phyloP scores from a whole-genome alignment of 768 basidiomycete species.

The Phanerodontia chrysosporium region DNA sequence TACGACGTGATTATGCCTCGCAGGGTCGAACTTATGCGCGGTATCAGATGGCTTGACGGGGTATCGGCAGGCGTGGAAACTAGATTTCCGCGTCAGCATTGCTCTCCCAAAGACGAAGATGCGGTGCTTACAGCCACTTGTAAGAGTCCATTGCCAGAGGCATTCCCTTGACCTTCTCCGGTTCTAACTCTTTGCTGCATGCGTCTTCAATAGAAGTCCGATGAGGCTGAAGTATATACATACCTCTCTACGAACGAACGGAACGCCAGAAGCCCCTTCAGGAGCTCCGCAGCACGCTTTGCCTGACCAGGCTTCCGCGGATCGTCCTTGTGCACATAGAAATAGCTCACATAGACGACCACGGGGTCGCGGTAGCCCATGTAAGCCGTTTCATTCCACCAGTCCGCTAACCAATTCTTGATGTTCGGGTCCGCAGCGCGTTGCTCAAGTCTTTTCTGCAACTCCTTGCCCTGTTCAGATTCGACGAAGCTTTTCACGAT shows the following conservation, averaged over 20 bases:
- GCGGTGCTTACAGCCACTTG: slow-evolving; percentile 88
- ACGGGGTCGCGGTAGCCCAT: slow-evolving; percentile 88
- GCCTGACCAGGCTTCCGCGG: slow-evolving; percentile 48
- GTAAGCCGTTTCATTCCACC: slow-evolving; percentile 96
- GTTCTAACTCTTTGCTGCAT: slow-evolving; percentile 63
- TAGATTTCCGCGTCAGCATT: slow-evolving; percentile 20
- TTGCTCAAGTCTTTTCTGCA: slow-evolving; percentile 75
- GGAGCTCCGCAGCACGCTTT: slow-evolving; percentile 71
- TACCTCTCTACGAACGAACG: slow-evolving; percentile 79
- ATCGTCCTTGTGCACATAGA: slow-evolving; percentile 83
- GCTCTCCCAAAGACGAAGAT: slow-evolving; percentile 2
- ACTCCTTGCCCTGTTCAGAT: slow-evolving; percentile 61
- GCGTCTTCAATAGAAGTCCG: neutral
- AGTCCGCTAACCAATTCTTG: slow-evolving; percentile 89
- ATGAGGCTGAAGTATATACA: slow-evolving; percentile 17
- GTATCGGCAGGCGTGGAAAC: slow-evolving; percentile 91
- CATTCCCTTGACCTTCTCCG: slow-evolving; percentile 73
- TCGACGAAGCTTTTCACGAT: slow-evolving; percentile 64
- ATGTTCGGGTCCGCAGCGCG: slow-evolving; percentile 58
- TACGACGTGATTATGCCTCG: slow-evolving; percentile 79
- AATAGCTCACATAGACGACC: slow-evolving; percentile 92
- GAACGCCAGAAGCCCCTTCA: slow-evolving; percentile 86
- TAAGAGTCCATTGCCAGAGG: slow-evolving; percentile 93
- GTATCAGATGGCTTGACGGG: slow-evolving; percentile 82
- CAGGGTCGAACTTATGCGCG: slow-evolving; percentile 74